These are phyloP conservation scores for Termitomyces sp. DNA, from an alignment of 768 basidiomycete genomes.

Conservation along the genomic window DNA sequence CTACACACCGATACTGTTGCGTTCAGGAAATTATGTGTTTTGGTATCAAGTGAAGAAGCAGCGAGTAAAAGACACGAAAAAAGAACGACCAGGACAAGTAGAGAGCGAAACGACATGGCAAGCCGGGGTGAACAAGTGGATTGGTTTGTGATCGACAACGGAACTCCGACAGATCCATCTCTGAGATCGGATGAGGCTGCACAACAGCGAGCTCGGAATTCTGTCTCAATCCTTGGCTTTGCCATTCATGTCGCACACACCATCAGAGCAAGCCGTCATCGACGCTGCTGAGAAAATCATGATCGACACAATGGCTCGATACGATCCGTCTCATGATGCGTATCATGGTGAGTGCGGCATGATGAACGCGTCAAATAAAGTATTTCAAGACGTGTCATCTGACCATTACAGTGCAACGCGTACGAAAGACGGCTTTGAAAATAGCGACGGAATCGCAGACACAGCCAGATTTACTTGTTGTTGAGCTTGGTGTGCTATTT, in stretches of 20 bases:
- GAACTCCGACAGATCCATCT: not conserved
- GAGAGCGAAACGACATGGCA: constrained; percentile 23
- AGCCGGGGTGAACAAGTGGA: not conserved
- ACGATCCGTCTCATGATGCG: constrained; percentile 78
- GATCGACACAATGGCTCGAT: constrained; percentile 66
- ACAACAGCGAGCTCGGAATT: not conserved
- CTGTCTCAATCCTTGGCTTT: not conserved
- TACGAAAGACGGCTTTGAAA: constrained; percentile 68
- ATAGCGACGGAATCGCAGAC: constrained; percentile 49
- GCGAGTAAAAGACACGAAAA: constrained; percentile 24
- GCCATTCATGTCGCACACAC: constrained; percentile 42
- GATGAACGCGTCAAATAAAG: not conserved
- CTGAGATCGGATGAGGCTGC: not conserved
- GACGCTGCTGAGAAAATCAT: constrained; percentile 63
- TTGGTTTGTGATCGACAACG: not conserved
- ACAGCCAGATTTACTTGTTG: constrained; percentile 63
- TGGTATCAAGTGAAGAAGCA: not conserved
- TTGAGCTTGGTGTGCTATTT: constrained; percentile 51
- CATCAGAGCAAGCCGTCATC: constrained; percentile 46
- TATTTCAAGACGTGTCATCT: constrained; percentile 3
- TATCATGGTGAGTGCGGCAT: constrained; percentile 57
- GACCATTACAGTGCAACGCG: constrained; percentile 61
- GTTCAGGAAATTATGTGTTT: not conserved
- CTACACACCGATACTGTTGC: constrained; percentile 15
- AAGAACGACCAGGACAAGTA: constrained; percentile 37